A percentile compares a stretch with the other conserved stretches of the same genome.
phyloP scores from a whole-genome alignment of 306 rosid species.

The Malus orientalis region DNA sequence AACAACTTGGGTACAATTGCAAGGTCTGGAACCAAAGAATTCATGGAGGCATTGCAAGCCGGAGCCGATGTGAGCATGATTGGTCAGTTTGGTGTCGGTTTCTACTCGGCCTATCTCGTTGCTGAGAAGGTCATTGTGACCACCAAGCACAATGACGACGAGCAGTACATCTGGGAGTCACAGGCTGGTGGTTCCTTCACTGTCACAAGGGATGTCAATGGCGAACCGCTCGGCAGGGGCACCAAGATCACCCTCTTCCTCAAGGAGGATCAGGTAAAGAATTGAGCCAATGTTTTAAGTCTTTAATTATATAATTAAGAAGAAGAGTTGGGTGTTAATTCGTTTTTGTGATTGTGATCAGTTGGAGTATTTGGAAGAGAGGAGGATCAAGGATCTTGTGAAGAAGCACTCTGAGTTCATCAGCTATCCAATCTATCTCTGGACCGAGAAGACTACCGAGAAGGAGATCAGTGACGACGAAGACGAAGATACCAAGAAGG shows the following conservation, averaged over 20 bases:
- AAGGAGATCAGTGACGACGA: slow-evolving; percentile 69
- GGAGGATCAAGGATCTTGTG: slow-evolving; percentile 66
- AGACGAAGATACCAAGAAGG: slow-evolving; percentile 61
- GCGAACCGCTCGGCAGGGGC: slow-evolving; percentile 66
- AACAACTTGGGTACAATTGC: slow-evolving; percentile 75
- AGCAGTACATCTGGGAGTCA: slow-evolving; percentile 65
- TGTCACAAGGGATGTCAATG: slow-evolving; percentile 49
- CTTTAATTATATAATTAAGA: neutral
- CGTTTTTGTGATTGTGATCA: neutral
- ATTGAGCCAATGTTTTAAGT: neutral
- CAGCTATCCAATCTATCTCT: slow-evolving; percentile 55
- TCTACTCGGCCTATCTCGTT: slow-evolving; percentile 60
- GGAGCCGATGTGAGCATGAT: slow-evolving; percentile 76
- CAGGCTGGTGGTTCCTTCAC: slow-evolving; percentile 75
- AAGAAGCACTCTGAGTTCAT: slow-evolving; percentile 70
- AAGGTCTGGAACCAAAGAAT: slow-evolving; percentile 64
- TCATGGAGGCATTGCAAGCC: slow-evolving; percentile 71
- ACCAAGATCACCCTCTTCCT: slow-evolving; percentile 68
- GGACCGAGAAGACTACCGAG: slow-evolving; percentile 67
- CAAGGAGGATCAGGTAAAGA: slow-evolving; percentile 62
- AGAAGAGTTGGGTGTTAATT: neutral
- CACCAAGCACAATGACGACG: slow-evolving; percentile 64
- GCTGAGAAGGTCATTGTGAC: slow-evolving; percentile 58
- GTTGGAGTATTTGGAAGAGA: slow-evolving; percentile 65
- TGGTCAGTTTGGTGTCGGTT: slow-evolving; percentile 74